These are phyloP conservation scores for Candida railenensis DNA, from an alignment of 805 yeast genomes.

Conservation along the genomic window DNA sequence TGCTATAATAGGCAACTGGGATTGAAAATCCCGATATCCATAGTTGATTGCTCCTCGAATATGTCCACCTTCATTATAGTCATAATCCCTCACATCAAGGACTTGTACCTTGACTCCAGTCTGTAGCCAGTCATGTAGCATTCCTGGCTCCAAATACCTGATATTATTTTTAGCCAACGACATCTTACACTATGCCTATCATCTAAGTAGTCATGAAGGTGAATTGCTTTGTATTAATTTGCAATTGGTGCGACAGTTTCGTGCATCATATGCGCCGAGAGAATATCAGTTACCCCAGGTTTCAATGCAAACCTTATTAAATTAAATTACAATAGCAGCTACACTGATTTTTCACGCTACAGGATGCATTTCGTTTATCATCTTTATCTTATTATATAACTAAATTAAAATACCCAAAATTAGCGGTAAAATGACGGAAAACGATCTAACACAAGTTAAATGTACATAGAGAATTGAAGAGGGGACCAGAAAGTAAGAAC, in stretches of 20 bases:
- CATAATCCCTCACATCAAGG: constrained; percentile 4
- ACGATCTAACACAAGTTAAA: neutral
- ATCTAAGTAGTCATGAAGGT: neutral
- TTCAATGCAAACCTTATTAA: too few relatives aligned
- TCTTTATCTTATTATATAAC: too few relatives aligned
- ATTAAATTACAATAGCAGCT: too few relatives aligned
- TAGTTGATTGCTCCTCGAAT: constrained; percentile 4
- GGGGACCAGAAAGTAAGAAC: neutral
- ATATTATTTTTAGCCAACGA: neutral
- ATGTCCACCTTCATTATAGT: constrained; percentile 5
- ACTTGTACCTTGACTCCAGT: neutral
- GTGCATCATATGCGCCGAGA: too few relatives aligned
- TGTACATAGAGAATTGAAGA: neutral
- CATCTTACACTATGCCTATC: neutral
- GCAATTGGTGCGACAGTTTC: too few relatives aligned
- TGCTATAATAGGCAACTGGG: neutral
- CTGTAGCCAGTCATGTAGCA: constrained; percentile 1
- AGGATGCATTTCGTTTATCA: too few relatives aligned
- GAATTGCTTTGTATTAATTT: too few relatives aligned
- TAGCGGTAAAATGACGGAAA: neutral
- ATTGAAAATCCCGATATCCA: constrained; percentile 1
- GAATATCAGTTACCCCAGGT: too few relatives aligned
- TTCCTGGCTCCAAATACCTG: constrained; percentile 1
- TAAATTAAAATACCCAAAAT: neutral
- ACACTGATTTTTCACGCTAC: too few relatives aligned